Base-by-base conservation (phyloP, 345 rosid species). In the Aegle marmelos region DNA sequence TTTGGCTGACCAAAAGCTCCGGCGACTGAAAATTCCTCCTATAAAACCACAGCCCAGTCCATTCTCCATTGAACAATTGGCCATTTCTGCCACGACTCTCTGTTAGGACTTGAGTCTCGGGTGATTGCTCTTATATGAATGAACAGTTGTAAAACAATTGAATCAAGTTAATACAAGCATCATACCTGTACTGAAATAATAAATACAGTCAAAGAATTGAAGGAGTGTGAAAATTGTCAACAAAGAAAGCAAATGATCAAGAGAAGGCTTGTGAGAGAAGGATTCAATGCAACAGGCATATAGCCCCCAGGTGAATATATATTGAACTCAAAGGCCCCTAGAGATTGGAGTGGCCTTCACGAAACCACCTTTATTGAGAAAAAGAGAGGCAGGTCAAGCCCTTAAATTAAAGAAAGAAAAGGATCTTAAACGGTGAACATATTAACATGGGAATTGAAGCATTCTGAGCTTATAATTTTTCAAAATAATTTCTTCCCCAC, bases 331-430 rank as follows among this genome's bases (percentile, higher is more conserved):
- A 68, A 85, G 77, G 78, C 85, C 76, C 76, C 63, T 71, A 73
- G 90, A 85, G 97, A 11, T 5, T 45, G 13, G 50, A 45, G 50
- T 88, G 90, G 88, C 89, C 91, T 90, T 80, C 86, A 91, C 88
- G 97, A 85, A 87, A 92, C 88, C 79, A 65, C 72, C 86, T 79
- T 86, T 83, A 61, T 78, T 62, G 68, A 30, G 59, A 69, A 24
- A 53, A 14, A 24, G 62, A 11, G 17, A 14, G 36, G 30, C 25
- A 17, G 39, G 28, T 30, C 70, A 39, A 36, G 69, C 6, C 48
- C 56, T 56, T 31, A 17, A 22, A 19, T 21, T 22, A 16, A 41
- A 28, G n/a, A 7, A 56, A 57, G 31, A 56, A n/a, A 56, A 28
- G 30, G 39, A 36, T 36, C 39, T 36, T 50, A 25, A 27, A 57